phyloP scores from a whole-genome alignment of 768 basidiomycete genomes.

The Amanita fuliginea region DNA sequence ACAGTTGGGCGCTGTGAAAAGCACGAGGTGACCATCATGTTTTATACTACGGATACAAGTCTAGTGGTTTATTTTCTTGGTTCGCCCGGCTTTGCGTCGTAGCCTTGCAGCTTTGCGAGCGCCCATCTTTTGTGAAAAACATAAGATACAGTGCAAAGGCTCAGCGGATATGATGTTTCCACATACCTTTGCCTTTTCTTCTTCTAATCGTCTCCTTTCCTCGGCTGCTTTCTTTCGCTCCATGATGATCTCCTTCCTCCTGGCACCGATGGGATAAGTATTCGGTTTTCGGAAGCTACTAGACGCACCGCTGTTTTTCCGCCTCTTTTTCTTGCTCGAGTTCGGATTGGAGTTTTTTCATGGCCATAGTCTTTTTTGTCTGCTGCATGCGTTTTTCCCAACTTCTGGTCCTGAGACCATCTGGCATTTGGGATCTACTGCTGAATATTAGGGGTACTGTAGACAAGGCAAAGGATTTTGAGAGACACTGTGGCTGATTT shows the following conservation, averaged over 20 bases:
- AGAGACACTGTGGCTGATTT: constrained; percentile 43
- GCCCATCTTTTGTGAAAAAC: constrained; percentile 48
- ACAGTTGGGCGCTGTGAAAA: constrained; percentile 60
- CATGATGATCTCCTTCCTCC: constrained; percentile 55
- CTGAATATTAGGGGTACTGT: constrained; percentile 8
- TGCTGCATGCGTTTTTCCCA: constrained; percentile 66
- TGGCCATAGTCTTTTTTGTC: constrained; percentile 51
- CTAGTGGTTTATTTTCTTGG: constrained; percentile 62
- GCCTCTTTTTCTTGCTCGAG: constrained; percentile 69
- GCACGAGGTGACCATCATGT: constrained; percentile 6
- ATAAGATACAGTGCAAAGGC: constrained; percentile 2
- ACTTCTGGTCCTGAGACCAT: constrained; percentile 51
- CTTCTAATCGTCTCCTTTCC: constrained; percentile 57
- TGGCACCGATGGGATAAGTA: constrained; percentile 16
- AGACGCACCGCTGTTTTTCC: constrained; percentile 51
- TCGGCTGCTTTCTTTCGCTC: constrained; percentile 66
- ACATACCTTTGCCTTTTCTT: constrained; percentile 51
- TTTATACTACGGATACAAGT: constrained; percentile 1
- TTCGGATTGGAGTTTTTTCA: constrained; percentile 64
- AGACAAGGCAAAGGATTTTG: background rate
- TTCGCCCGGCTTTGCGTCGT: constrained; percentile 60
- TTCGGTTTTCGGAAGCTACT: constrained; percentile 2
- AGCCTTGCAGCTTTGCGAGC: constrained; percentile 66
- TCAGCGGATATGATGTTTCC: constrained; percentile 5
- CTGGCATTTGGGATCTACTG: constrained; percentile 61